Evolutionary conservation across 2,329 filamentous ascomycete genomes (phyloP), one percentile per base, ranked within the genome.

Genomic region (Botrytis galanthina): DNA sequence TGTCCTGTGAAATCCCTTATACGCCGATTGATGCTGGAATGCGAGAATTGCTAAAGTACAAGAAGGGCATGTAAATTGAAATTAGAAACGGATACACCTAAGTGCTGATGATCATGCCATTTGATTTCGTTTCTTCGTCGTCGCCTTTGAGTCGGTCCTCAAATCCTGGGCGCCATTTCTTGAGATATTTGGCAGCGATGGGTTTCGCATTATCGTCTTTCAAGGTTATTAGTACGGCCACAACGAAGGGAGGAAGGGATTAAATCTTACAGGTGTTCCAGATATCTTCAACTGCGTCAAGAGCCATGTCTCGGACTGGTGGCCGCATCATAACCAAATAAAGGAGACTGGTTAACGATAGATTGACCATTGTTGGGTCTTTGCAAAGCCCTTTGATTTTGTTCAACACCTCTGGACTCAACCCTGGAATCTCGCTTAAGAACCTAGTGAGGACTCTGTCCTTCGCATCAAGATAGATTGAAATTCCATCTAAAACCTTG

Each of bases 391-490:
- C 83, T 82, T 90, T 90, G 51, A 98, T 90, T 68, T 92, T 88
- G 64, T 90, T 86, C 3, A 98, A 86, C 75, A 98, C 90, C 18
- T 88, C 86, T 48, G 85, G 82, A 75, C 90, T 93, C 48, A 99
- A 86, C 60, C 92, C 91, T 0, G 96, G 96, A 48, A 99, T 91
- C 82, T 99, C 96, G 68, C 94, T 95, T 62, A 99, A 84, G 80
- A 98, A 97, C 51, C 96, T 90, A 42, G 97, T 95, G 73, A 99
- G 85, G 35, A 97, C 88, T 82, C 96, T 95, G 81, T 99, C 96
- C 75, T 93, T 92, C 2, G 91, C 89, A 80, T 98, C 94, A n/a
- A 98, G 86, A 81, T 97, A 98, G 6, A 93, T 93, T 48, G 97
- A 83, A 78, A 99, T 93, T 2, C 93, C 93, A 80, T 98, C 94